Percentiles rank a stretch among this genome's conserved stretches.
phyloP scores from a whole-genome alignment of 768 basidiomycete genomes.

The Amanita pallidorosea region DNA sequence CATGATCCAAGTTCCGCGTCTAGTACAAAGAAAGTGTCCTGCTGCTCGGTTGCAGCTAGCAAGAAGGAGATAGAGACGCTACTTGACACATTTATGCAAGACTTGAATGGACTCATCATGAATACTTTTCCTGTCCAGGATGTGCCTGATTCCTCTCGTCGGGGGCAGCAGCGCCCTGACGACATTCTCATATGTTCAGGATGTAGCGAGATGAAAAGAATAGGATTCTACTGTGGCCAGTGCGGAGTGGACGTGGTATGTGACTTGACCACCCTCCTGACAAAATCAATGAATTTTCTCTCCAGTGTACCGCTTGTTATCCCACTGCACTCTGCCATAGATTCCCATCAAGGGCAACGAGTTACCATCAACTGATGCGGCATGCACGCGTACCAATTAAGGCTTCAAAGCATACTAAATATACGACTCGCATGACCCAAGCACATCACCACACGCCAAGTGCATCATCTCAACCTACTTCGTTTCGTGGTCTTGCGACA shows the following conservation, averaged over 20 bases:
- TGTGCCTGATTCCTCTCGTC: neutral
- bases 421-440: neutral
- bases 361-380: neutral
- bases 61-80: constrained; percentile 39
- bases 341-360: neutral
- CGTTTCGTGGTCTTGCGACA: neutral
- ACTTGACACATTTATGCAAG: constrained; percentile 39
- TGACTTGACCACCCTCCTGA: neutral
- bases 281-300: neutral
- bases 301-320: neutral
- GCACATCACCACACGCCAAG: no score
- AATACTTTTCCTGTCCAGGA: constrained; percentile 12
- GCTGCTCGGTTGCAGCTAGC: constrained; percentile 34
- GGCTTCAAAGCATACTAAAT: neutral
- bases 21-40: constrained; percentile 8
- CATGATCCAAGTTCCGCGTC: constrained; percentile 12
- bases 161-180: neutral
- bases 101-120: constrained; percentile 37
- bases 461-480: neutral
- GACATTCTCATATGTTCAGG: neutral
- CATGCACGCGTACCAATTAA: neutral
- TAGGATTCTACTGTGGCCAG: neutral
- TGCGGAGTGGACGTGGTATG: neutral
- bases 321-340: neutral
- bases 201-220: neutral